Evolutionary conservation across 805 yeast genomes (phyloP), one percentile per base, ranked within the genome.

Genomic region (Ogataea naganishii): DNA sequence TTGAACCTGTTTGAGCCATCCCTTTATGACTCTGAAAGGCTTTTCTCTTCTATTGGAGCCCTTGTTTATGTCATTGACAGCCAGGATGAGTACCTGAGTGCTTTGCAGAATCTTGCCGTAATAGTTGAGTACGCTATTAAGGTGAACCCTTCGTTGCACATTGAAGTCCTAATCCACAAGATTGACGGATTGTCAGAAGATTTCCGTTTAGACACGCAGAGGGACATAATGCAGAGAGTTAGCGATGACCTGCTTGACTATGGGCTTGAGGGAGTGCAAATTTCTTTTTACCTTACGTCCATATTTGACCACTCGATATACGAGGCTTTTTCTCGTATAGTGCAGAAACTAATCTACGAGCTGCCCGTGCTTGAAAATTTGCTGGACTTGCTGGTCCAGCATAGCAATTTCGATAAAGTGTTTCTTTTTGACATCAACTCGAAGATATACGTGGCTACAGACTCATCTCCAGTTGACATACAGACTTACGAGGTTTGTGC

Each of bases 401-500:
- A 86, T 49, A 80, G 88, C 10, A 81, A 82, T 16, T 80, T 92
- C 37, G 98, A 92, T 41, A 92, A 92, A 60, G 89, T 92, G 13
- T 92, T 88, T 46, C 53, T 92, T 34, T 89, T 92, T 46, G 98
- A 92, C 50, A 75, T 89, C 16, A 82, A 83, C 47, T 81, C 95
- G 12, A 92, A 92, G 51, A 83, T 92, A 14, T 92, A 89, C 50
- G 86, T 89, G 28, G 96, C 96, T 5, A 89, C 97, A 0, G 98
- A 92, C 53, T 82, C 95, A 0, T 77, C 88, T 2, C 96, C 97
- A 0, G 95, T 89, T 23, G 97, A 89, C 56, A 80, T 85, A 23
- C 95, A 86, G 48, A 83, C 94, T 0, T 92, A 92, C 51, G 96
- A 92, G 52, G 94, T 89, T 2, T 92, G 97, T 55, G 94, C 96